Base-by-base conservation (phyloP, 208 protist genomes). In the Leishmania tarentolae region DNA sequence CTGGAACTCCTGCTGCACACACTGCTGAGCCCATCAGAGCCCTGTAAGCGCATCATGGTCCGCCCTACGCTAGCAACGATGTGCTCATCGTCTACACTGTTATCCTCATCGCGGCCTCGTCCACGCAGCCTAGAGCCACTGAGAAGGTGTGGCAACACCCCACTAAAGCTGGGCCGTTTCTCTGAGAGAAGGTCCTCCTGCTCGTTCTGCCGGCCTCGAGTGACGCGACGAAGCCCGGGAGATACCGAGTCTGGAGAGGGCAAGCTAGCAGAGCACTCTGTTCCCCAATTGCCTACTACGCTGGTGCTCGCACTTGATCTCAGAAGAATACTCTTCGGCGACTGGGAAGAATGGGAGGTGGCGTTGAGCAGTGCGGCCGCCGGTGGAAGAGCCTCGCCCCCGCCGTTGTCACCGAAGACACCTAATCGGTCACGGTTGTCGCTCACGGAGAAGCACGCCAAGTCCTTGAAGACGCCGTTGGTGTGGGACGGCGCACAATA, bases 311-410 rank as follows among this genome's bases (percentile, higher is more conserved):
- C 57, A 46, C 75, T 76, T 8, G 80, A 70, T 40, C 69, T 61
- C 24, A 83, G 75, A 13, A 83, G 75, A 75, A 83, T 83, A 31
- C 80, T 83, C 56, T 69, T 63, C 3, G 66, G 80, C 17, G 80
- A 76, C 24, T 31, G 68, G n/a, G 59, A 61, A 24, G 75, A 24
- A 46, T 24, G 35, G 31, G 66, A 21, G 42, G 73, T 44, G 37
- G 61, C 35, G 56, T 71, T 40, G 63, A 42, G 19, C 13, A 28
- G 35, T 11, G 37, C 44, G 19, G 59, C 28, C 9, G 21, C 61
- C 42, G 61, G 42, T n/a, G 15, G 63, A 28, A 70, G 19, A 11
- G 53, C 11, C 42, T 19, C 56, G 46, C 56, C 28, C 42, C 17
- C 53, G 21, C 78, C 74, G 78, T 59, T 40, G 28, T 19, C 71